phyloP scores from a whole-genome alignment of 768 basidiomycete species.

The Boletus insuetus region DNA sequence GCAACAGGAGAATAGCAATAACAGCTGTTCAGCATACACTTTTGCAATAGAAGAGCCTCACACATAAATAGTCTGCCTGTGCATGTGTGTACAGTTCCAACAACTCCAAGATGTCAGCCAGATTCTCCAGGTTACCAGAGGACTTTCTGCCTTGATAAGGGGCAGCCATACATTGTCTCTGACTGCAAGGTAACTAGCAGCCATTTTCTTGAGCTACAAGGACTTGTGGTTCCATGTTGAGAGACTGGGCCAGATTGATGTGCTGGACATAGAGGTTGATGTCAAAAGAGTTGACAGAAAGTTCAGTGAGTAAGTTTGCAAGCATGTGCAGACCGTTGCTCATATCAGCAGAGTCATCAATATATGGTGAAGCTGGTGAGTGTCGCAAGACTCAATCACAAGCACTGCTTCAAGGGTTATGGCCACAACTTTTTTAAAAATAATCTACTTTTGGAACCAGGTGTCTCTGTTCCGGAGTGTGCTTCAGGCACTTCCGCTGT shows the following conservation, averaged over 20 bases:
- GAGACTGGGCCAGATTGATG: slow-evolving; percentile 55
- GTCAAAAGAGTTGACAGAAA: slow-evolving; percentile 60
- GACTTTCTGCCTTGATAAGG: slow-evolving; percentile 53
- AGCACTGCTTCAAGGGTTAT: too few species aligned
- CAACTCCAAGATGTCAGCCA: slow-evolving; percentile 53
- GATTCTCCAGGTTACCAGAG: slow-evolving; percentile 49
- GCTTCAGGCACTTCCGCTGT: too few species aligned
- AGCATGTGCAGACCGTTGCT: slow-evolving; percentile 59
- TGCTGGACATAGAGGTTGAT: slow-evolving; percentile 65
- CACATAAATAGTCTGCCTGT: slow-evolving; percentile 78
- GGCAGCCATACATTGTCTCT: slow-evolving; percentile 76
- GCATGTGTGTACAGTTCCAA: slow-evolving; percentile 63
- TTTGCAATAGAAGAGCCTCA: slow-evolving; percentile 13
- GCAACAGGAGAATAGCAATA: slow-evolving; percentile 72
- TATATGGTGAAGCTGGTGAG: slow-evolving; percentile 36
- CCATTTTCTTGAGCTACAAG: slow-evolving; percentile 64
- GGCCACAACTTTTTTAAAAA: too few species aligned
- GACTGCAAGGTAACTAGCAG: slow-evolving; percentile 58
- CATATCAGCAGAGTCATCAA: slow-evolving; percentile 41
- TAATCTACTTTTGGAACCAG: too few species aligned
- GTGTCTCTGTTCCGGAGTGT: too few species aligned
- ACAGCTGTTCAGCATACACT: slow-evolving; percentile 15
- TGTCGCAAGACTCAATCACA: too few species aligned
- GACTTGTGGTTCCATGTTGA: slow-evolving; percentile 59
- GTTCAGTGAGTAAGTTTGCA: slow-evolving; percentile 52